Evolutionary conservation across 768 basidiomycete genomes (phyloP).

Genomic region (Paxillus rubicundulus): DNA sequence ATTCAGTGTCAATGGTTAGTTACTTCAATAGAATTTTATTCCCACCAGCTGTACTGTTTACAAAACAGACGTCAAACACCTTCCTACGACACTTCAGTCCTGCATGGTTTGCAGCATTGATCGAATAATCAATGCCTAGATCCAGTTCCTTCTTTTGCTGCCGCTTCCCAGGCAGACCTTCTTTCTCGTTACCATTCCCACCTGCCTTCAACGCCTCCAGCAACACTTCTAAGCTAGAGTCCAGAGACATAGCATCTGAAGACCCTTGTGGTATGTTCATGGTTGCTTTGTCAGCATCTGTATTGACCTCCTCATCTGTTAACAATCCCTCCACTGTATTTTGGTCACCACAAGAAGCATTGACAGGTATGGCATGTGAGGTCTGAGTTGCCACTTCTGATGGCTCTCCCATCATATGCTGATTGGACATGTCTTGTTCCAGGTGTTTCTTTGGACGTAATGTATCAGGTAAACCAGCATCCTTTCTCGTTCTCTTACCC

Average conservation of each 20-base stretch:
- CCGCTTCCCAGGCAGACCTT: conserved; percentile 3
- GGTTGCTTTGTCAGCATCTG: too few relatives aligned
- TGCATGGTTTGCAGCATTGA: conserved; percentile 22
- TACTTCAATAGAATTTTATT: not conserved
- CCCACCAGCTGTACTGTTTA: conserved; percentile 19
- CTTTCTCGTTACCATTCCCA: not conserved
- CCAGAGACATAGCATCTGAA: too few relatives aligned
- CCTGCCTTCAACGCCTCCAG: not conserved
- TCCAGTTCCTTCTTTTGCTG: conserved; percentile 6
- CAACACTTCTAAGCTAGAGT: not conserved
- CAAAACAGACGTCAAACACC: conserved; percentile 17
- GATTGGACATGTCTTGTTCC: too few relatives aligned
- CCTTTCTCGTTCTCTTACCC: conserved; percentile 3
- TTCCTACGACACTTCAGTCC: conserved; percentile 15
- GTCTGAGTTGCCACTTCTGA: not conserved
- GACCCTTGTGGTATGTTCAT: too few relatives aligned
- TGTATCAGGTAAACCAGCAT: not conserved
- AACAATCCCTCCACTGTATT: too few relatives aligned
- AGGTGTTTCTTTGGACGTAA: not conserved
- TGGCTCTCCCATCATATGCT: not conserved
- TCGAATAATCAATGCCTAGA: conserved; percentile 24
- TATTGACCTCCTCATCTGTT: too few relatives aligned
- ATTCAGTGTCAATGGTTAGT: not conserved
- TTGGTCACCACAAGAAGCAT: not conserved
- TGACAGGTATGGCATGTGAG: not conserved